Conservation (phyloP, 371 early-diverging fungal species). For the Neoconidiobolus thromboides region DNA sequence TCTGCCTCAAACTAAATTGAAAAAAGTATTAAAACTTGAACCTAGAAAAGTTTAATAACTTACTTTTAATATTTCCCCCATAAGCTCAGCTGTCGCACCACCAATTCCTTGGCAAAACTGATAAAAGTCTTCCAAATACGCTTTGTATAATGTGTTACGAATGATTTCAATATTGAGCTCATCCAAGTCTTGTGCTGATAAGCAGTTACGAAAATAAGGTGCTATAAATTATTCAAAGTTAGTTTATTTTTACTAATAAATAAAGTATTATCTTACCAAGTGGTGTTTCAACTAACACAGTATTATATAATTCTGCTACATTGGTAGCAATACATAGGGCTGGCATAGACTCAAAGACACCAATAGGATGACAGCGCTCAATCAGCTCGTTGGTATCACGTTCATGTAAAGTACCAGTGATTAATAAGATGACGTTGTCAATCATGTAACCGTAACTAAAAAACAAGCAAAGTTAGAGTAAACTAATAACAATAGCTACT, state of each 20-base stretch:
- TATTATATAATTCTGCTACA: slow-evolving; percentile 84
- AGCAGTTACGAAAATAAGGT: slow-evolving; percentile 90
- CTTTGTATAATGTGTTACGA: slow-evolving; percentile 93
- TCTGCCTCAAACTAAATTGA: slow-evolving; percentile 82
- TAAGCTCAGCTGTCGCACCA: slow-evolving; percentile 80
- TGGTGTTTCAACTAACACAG: slow-evolving; percentile 92
- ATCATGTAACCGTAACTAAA: slow-evolving; percentile 95
- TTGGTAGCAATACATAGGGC: slow-evolving; percentile 94
- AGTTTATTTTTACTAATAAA: neutral
- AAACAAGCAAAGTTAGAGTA: neutral
- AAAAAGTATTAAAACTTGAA: neutral
- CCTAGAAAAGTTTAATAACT: neutral
- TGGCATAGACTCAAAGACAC: slow-evolving; percentile 91
- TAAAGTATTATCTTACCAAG: slow-evolving; percentile 28
- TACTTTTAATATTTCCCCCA: slow-evolving; percentile 80
- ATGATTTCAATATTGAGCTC: slow-evolving; percentile 98
- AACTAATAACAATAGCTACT: neutral
- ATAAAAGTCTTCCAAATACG: slow-evolving; percentile 95
- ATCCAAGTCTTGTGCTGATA: slow-evolving; percentile 91
- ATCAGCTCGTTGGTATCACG: slow-evolving; percentile 92
- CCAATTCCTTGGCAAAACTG: slow-evolving; percentile 65
- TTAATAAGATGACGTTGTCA: slow-evolving; percentile 93
- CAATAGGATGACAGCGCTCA: slow-evolving; percentile 91
- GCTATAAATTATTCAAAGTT: slow-evolving; percentile 25
- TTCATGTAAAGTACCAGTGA: slow-evolving; percentile 94